Base-by-base conservation (phyloP, 2,329 filamentous ascomycete genomes). In the Penicillium sp. region DNA sequence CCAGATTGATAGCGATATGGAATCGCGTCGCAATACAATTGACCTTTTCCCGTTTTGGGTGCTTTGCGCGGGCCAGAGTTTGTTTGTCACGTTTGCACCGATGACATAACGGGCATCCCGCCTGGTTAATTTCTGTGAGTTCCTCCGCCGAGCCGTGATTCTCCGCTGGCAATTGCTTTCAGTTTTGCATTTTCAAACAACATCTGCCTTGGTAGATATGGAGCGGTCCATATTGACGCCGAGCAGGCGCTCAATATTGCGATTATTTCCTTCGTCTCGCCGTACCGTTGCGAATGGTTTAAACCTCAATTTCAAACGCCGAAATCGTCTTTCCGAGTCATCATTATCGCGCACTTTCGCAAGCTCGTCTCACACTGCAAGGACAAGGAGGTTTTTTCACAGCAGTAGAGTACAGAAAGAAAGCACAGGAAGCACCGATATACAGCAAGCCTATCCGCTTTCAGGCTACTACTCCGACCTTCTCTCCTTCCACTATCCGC, bases 401-500 rank as follows among this genome's bases (percentile, higher is more conserved):
- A 24, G 6, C 35, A 33, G 21, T 21, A n/a, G 21, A 21, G 2
- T 40, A 8, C 26, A 48, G 6, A 30, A 55, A 5, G 26, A 50
- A 11, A 42, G 18, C 21, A 51, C 35, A n/a, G 14, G 14, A 23
- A 45, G 33, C 28, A 11, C 26, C 18, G 38, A 46, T 2, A 24
- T 53, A 16, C 52, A 59, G n/a, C 75, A 77, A 58, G 70, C 72
- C 18, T 64, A 75, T 51, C 73, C 73, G 5, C 60, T 77, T 16
- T 70, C 74, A 1, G 75, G 75, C 9, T 78, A 77, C 56, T 78
- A 78, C 60, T 68, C 69, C 40, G 70, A 77, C 47, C 69, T 78
- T 18, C 68, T 78, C 28, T 65, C 66, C 9, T 54, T 49, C 38
- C 40, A 57, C 53, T 5, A 63, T 57, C 54, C 58, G 64, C 5